Evolutionary conservation across 371 early-diverging fungal genomes (phyloP).

Genomic region (Smittium mucronatum): DNA sequence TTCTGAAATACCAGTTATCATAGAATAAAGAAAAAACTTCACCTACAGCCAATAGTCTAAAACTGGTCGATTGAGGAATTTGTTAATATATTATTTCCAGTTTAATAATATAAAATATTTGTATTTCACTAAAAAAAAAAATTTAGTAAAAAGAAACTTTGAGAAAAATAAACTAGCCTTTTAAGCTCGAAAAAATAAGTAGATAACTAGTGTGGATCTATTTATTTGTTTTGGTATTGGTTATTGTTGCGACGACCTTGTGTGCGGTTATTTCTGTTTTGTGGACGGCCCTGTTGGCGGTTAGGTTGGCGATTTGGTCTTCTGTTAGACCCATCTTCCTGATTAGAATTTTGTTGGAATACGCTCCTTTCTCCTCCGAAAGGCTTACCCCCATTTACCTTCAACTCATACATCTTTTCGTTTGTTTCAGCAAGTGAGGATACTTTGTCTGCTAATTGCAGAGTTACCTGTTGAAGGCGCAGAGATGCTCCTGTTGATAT

Average conservation of each 20-base stretch:
- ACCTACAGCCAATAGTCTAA: too few relatives aligned
- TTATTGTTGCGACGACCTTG: conserved; percentile 19
- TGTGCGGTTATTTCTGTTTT: conserved; percentile 15
- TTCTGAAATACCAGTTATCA: too few relatives aligned
- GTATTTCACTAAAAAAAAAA: too few relatives aligned
- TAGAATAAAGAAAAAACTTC: too few relatives aligned
- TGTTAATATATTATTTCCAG: too few relatives aligned
- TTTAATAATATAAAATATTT: too few relatives aligned
- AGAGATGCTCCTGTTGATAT: conserved; percentile 52
- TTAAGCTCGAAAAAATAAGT: too few relatives aligned
- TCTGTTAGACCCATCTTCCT: not conserved
- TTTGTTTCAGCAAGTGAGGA: conserved; percentile 76
- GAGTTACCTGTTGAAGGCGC: conserved; percentile 70
- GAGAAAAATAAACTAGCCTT: too few relatives aligned
- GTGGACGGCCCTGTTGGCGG: conserved; percentile 14
- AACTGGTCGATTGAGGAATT: too few relatives aligned
- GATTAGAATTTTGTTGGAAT: conserved; percentile 22
- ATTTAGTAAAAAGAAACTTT: too few relatives aligned
- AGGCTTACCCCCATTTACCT: conserved; percentile 34
- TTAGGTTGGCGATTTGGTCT: conserved; percentile 1
- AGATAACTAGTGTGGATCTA: too few relatives aligned
- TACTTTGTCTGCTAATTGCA: conserved; percentile 80
- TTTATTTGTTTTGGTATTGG: conserved; percentile 14
- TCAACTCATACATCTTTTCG: conserved; percentile 69
- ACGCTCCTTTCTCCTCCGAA: conserved; percentile 14